Evolutionary conservation across 2,329 filamentous ascomycete genomes (phyloP), one percentile per base, ranked within the genome.

Genomic region (Zymoseptoria tritici): DNA sequence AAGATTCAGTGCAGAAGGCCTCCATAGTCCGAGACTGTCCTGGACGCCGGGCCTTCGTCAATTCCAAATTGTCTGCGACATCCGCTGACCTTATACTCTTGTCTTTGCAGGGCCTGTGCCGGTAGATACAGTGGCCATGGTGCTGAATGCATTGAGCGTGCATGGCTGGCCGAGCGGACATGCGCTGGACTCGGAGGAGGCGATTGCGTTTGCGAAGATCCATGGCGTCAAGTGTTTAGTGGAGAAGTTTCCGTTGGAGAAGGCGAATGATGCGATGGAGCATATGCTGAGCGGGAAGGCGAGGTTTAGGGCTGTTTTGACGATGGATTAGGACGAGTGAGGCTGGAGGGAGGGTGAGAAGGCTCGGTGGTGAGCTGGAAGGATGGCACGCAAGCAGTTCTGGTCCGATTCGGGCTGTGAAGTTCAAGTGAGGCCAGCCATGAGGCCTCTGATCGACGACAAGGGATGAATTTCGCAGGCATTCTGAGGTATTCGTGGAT

Each of bases 91-190:
- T 26, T 26, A 8, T 26, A 26, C 24, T 5, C 24, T 26, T 26
- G 4, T 26, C 24, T 26, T 26, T 26, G 24, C 24, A 26, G 24
- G 24, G 4, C 77, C 79, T 1, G 68, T 80, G 24, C 71, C 75
- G 0, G 62, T 80, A 36, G 70, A 80, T 61, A 78, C 75, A 50
- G 74, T 73, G 11, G 57, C 70, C 2, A 69, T 82, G 75, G 74
- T 83, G 55, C 11, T 64, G n/a, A 76, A 79, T 29, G 81, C 78
- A 2, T 61, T 77, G 20, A 79, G 74, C 1, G 76, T 83, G 3
- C 75, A 77, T 49, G 78, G 77, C 9, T 84, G 81, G 81, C 81
- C 81, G 0, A 75, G 73, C 9, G 81, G 81, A 4, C 80, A 83
- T 62, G 77, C 79, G 1, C 70, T 78, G 13, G 81, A 84, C 63